Conservation (phyloP, 2,329 filamentous ascomycete genomes). For the Tolypocladium guangdongense region DNA sequence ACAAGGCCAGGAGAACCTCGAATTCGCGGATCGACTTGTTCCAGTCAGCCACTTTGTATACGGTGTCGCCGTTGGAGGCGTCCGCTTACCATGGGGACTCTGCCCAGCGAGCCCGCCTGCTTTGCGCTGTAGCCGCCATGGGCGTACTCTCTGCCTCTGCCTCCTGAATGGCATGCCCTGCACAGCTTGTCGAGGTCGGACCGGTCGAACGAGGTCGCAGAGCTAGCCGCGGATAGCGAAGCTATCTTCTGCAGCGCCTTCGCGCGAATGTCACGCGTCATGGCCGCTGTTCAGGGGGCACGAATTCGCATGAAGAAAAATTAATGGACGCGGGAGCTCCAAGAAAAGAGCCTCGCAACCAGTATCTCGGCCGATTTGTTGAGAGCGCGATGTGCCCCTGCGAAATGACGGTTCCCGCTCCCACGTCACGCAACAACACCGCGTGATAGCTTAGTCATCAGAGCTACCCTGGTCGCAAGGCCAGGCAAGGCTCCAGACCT, state of each 20-base stretch:
- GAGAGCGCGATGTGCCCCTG: neutral
- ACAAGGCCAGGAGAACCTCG: constrained; percentile 82
- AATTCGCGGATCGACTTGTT: constrained; percentile 74
- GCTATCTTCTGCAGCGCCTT: constrained; percentile 56
- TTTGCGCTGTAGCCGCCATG: constrained; percentile 36
- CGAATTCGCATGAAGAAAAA: neutral
- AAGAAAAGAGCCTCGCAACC: neutral
- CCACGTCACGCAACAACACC: neutral
- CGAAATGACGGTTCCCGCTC: neutral
- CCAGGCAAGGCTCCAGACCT: constrained; percentile 41
- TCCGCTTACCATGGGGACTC: constrained; percentile 47
- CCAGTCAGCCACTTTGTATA: constrained; percentile 6
- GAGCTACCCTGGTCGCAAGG: constrained; percentile 19
- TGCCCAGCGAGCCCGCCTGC: constrained; percentile 31
- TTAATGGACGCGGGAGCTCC: neutral
- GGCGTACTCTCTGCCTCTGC: constrained; percentile 28
- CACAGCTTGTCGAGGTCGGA: constrained; percentile 54
- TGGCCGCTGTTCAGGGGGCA: constrained; percentile 14
- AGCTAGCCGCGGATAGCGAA: constrained; percentile 45
- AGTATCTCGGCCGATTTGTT: neutral
- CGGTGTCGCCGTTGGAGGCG: neutral
- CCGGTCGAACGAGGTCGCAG: constrained; percentile 44
- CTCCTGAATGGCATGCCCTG: constrained; percentile 41
- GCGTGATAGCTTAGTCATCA: constrained; percentile 27
- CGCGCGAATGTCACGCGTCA: constrained; percentile 47